These are phyloP conservation scores for Naumovozyma castellii DNA, from an alignment of 805 yeast genomes.

Conservation along the genomic window DNA sequence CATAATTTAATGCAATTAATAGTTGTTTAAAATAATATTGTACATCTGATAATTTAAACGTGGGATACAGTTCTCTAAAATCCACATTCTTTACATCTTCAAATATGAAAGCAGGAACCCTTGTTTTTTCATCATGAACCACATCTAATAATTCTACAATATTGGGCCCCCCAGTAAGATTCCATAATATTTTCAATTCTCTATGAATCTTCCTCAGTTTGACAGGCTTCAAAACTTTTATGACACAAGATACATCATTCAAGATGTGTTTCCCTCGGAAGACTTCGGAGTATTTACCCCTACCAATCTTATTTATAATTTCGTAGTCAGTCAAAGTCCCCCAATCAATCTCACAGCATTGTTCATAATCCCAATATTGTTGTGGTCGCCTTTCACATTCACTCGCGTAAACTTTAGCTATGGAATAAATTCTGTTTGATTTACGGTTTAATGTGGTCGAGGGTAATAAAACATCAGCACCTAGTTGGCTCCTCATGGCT, in stretches of 20 bases:
- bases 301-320: conserved; percentile 71
- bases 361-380: conserved; percentile 81
- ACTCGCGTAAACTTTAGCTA: conserved; percentile 73
- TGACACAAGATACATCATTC: conserved; percentile 60
- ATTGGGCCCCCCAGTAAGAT: conserved; percentile 76
- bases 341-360: conserved; percentile 62
- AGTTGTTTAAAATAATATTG: conserved; percentile 77
- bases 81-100: conserved; percentile 80
- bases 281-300: conserved; percentile 92
- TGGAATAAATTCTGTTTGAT: conserved; percentile 37
- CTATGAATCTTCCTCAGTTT: conserved; percentile 86
- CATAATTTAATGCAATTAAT: conserved; percentile 72
- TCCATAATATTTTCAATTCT: conserved; percentile 79
- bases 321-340: conserved; percentile 80
- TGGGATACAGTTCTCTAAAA: conserved; percentile 78
- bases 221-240: conserved; percentile 88
- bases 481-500: background rate
- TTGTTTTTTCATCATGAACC: conserved; percentile 73
- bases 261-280: conserved; percentile 69
- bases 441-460: conserved; percentile 29
- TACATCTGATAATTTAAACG: conserved; percentile 63
- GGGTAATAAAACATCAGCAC: background rate
- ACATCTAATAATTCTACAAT: conserved; percentile 67
- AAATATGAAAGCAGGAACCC: conserved; percentile 82
- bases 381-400: conserved; percentile 68